Evolutionary conservation across 305 asterid species (phyloP), one percentile per base, ranked within the genome.

Genomic region (Ilex paraguariensis): DNA sequence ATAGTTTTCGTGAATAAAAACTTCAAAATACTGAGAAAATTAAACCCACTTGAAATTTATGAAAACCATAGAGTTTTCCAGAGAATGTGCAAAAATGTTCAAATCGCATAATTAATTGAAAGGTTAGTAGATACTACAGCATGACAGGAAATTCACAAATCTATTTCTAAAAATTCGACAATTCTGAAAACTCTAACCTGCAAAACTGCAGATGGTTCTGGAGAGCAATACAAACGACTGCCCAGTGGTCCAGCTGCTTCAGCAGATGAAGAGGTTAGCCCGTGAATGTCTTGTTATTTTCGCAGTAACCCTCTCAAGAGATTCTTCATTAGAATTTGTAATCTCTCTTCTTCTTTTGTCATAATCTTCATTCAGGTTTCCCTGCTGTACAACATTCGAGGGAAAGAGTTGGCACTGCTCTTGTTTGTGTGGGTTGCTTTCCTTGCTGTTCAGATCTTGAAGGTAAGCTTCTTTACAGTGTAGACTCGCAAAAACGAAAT

Each of bases 401-500:
- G 81, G 81, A 75, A 71, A 65, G 77, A 71, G 73, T 15, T 72
- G 39, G 64, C 72, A 48, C 58, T 71, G 21, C 60, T 75, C 21
- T 32, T 71, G 59, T 71, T 63, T 16, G 77, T 75, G 31, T 75
- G 81, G 81, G 56, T 75, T 7, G 74, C 74, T 44, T 75, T 75
- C 65, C 74, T 75, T 5, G 71, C 59, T 61, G 59, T 75, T 57
- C 81, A 75, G 59, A 39, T 75, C 31, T 21, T 75, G 2, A 75
- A 75, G 80, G 80, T 67, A 66, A 61, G 42, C 6, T 36, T 36
- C 42, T 21, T 21, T 21, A 21, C 28, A 21, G 28, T 21, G 28
- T 21, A 21, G 28, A 21, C 28, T 21, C 28, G 28, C 28, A 21
- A 36, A 36, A 36, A 36, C 42, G 6, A 4, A 36, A 36, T 36